Evolutionary conservation across 306 rosid species (phyloP), one percentile per base, ranked within the genome.

Genomic region (Pueraria montana): DNA sequence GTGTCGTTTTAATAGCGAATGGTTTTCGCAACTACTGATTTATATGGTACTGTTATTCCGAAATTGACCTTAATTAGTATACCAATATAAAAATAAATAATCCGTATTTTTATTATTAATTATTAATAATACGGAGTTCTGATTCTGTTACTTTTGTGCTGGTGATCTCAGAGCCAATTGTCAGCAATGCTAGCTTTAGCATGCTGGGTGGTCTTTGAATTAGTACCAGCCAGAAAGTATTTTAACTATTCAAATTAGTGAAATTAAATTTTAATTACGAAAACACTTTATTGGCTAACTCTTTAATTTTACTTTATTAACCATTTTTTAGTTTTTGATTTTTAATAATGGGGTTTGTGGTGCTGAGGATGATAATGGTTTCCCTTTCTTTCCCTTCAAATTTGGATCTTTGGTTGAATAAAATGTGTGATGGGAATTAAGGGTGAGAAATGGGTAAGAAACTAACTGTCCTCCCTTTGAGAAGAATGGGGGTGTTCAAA

Each of bases 321-420:
- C 4, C 2, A 48, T 40, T 40, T 16, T 17, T 23, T 36, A 1
- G 0, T 2, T 34, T 50, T 18, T 13, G 0, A 4, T 11, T 1
- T 3, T 23, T 30, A 3, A 11, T 17, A 20, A 30, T 36, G 36
- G 59, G 30, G 24, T 2, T 30, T 48, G 63, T 42, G 71, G 72
- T 36, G 52, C 1, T 14, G 72, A 61, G 20, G 23, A 59, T 24
- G 75, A 49, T 30, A 48, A 17, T 34, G 78, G 43, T 20, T 59
- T 58, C 32, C 20, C 50, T n/a, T n/a, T n/a, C 40, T 5, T 40
- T 46, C 87, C 92, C 97, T 84, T 84, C 30, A 87, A 91, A 40
- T 82, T 64, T 87, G 98, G 97, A 92, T 94, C 96, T 87, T 82
- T 65, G 50, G 89, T 84, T 79, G 83, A 80, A 80, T 86, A 84